Percentiles rank a stretch among this genome's conserved stretches.
Conservation (phyloP, 148 eudicot species). For the Beta vulgaris region DNA sequence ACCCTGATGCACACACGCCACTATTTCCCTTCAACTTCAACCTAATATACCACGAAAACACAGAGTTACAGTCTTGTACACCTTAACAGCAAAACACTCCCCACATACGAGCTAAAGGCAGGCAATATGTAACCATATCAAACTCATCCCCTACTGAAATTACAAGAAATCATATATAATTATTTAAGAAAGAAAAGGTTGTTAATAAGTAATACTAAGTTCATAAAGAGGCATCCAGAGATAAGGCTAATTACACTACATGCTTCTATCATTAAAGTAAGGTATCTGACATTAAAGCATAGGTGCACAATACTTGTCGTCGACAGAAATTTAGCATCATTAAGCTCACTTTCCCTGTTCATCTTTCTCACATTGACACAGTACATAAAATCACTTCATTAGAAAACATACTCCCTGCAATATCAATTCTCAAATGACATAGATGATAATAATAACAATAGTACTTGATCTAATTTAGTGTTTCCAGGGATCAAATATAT, state of each 20-base stretch:
- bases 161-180: neutral
- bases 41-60: constrained; percentile 34
- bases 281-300: neutral
- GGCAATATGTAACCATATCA: neutral
- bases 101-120: constrained; percentile 4
- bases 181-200: neutral
- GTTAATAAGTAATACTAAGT: neutral
- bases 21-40: constrained; percentile 68
- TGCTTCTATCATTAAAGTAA: neutral
- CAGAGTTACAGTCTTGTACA: neutral
- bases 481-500: neutral
- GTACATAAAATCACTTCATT: too few species aligned
- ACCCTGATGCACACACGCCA: constrained; percentile 50
- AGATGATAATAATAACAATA: too few species aligned
- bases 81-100: neutral
- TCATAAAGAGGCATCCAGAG: neutral
- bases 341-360: neutral
- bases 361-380: too few species aligned
- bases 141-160: neutral
- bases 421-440: too few species aligned
- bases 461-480: neutral
- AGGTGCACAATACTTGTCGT: neutral
- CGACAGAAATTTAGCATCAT: neutral
- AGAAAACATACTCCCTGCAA: too few species aligned
- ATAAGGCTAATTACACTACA: neutral